Base-by-base conservation (phyloP, 257 asterid species). In the Capsicum chinense region DNA sequence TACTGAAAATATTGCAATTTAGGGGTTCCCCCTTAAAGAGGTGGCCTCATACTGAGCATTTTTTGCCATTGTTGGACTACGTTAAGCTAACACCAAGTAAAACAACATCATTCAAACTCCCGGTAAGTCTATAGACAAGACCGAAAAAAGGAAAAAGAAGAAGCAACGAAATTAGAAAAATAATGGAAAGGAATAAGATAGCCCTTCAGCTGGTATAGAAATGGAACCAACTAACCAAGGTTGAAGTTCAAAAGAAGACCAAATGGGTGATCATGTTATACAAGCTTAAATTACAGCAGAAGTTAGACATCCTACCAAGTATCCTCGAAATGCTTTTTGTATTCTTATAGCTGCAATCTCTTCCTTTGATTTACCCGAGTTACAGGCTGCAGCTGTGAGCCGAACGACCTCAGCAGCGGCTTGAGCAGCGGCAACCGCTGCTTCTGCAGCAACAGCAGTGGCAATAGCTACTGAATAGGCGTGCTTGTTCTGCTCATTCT, bases 361-460 rank as follows among this genome's bases (percentile, higher is more conserved):
- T 81, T 95, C 97, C 86, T 87, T 90, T 0, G 98, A 84, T 87
- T 87, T 89, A 56, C 91, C 89, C 60, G 84, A 42, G 86, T 83
- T 69, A 66, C 86, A 87, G 60, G 90, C 89, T 12, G 90, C 91
- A 44, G 93, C 70, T 4, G 97, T 92, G 83, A 93, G 92, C 7
- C 97, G 93, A 59, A 91, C 98, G 68, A 92, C 96, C 90, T 92
- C 97, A 2, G 93, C 97, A 79, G 98, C 98, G 10, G 97, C 98
- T 79, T 93, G 91, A 63, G 97, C 95, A 6, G 97, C 97, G 3
- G 96, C 96, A 78, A 92, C 94, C 9, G 97, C 98, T 4, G 96
- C 97, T 86, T 93, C 98, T 57, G 98, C 98, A 62, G 98, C 98
- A 90, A 88, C 88, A 19, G 98, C 94, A 3, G 97, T 92, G 59